These are phyloP conservation scores for Drechslerella dactyloides DNA, from an alignment of 2,329 filamentous ascomycete species.

Conservation along the genomic window DNA sequence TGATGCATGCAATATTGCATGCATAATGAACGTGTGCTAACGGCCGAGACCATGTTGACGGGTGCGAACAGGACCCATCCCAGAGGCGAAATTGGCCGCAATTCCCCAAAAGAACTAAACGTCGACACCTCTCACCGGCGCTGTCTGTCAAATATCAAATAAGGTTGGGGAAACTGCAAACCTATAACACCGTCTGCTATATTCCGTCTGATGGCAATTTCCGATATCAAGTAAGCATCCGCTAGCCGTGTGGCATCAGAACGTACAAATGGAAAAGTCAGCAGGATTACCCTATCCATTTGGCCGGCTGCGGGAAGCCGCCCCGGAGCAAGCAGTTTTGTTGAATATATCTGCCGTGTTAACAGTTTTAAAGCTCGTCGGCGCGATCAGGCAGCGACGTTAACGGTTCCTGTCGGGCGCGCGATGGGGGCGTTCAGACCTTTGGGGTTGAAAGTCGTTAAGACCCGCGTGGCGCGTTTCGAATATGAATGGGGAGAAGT, in stretches of 20 bases:
- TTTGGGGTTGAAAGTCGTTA: slow-evolving; percentile 31
- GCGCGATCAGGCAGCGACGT: slow-evolving; percentile 49
- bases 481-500: slow-evolving; percentile 30
- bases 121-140: slow-evolving; percentile 4
- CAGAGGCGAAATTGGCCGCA: slow-evolving; percentile 49
- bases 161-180: slow-evolving; percentile 28
- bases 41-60: slow-evolving; percentile 23
- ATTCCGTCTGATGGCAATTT: slow-evolving; percentile 46
- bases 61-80: slow-evolving; percentile 48
- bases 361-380: slow-evolving; percentile 29
- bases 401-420: slow-evolving; percentile 12
- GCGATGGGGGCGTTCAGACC: background rate
- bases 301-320: slow-evolving; percentile 5
- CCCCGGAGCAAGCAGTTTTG: slow-evolving; percentile 12
- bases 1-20: slow-evolving; percentile 25
- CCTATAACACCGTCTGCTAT: slow-evolving; percentile 44
- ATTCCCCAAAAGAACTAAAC: slow-evolving; percentile 36
- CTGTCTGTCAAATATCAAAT: slow-evolving; percentile 37
- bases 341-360: slow-evolving; percentile 42
- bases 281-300: background rate
- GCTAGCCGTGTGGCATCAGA: slow-evolving; percentile 15
- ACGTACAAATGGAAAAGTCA: background rate
- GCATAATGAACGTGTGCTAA: slow-evolving; percentile 45
- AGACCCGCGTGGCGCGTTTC: slow-evolving; percentile 50
- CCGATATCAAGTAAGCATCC: slow-evolving; percentile 39